These are phyloP conservation scores for Acanthamoeba castellanii DNA, from an alignment of 208 protist species.

Conservation along the genomic window DNA sequence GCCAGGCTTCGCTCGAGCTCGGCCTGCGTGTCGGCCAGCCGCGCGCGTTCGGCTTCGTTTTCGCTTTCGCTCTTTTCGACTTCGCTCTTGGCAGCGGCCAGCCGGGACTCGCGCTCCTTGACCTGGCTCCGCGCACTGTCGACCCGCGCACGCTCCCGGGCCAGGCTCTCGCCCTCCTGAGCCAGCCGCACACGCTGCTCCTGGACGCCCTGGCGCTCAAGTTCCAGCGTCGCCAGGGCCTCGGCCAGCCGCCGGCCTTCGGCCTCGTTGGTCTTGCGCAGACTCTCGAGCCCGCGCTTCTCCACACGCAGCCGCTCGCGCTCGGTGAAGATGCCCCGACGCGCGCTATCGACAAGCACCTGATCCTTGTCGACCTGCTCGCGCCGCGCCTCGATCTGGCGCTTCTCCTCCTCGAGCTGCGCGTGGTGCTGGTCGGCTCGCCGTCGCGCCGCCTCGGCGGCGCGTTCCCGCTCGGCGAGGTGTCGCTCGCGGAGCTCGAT, in stretches of 20 bases:
- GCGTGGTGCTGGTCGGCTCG: neutral
- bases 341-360: neutral
- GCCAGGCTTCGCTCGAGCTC: neutral
- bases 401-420: neutral
- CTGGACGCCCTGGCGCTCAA: neutral
- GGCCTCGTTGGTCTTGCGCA: neutral
- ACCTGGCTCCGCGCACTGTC: neutral
- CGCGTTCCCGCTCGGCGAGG: neutral
- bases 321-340: neutral
- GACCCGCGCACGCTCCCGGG: neutral
- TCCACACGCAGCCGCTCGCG: neutral
- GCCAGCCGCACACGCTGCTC: neutral
- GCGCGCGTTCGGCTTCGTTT: neutral
- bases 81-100: neutral
- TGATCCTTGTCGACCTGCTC: neutral
- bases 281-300: neutral
- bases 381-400: neutral
- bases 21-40: neutral
- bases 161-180: neutral
- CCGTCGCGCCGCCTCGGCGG: neutral
- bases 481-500: neutral
- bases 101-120: neutral
- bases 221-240: neutral
- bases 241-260: neutral
- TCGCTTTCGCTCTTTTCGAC: neutral